Base-by-base conservation (phyloP, 176 grass and related monocot genomes). In the Aegilops sharonensis region DNA sequence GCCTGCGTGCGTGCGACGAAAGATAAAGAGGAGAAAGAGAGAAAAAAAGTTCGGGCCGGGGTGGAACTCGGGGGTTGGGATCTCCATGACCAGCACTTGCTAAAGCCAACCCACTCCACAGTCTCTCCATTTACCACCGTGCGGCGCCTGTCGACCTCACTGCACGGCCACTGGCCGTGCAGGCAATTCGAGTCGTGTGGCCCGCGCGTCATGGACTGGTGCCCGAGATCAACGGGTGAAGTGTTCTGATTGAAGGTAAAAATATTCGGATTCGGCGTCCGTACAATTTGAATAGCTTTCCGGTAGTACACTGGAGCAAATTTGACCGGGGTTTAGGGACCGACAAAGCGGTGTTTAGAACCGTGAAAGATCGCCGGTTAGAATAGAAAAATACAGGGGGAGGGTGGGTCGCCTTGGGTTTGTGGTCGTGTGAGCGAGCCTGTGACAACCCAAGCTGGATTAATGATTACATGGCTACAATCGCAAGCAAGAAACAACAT, bases 281-380 rank as follows among this genome's bases (percentile, higher is more conserved):
- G 87, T 80, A 87, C 68, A 2, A 5, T 23, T 60, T 63, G 27
- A 45, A 62, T 37, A 21, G 12, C 27, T 71, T 85, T 67, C 13
- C 27, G 35, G 11, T 4, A 11, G 11, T 4, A 11, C 0, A 21
- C 3, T 31, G 81, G 34, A 23, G 80, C 64, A 27, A 67, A 48
- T 85, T 93, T 88, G 92, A 93, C 92, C 86, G 15, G 47, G 18
- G 78, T 79, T 83, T 71, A 70, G 37, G 65, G 82, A 86, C 88
- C 92, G 82, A 93, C 88, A 91, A 88, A 90, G 69, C 20, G 85
- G n/a, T 75, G 88, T 52, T 90, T 90, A 82, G 85, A 88, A 88
- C 85, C 54, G 45, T 35, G 37, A 75, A 36, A 77, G 48, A 76
- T 83, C 42, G 45, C 76, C 34, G 73, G 8, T 37, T 29, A 17